Evolutionary conservation across 1,284 basidiomycete species (phyloP).

Genomic region (Microbotryomycetes sp.): DNA sequence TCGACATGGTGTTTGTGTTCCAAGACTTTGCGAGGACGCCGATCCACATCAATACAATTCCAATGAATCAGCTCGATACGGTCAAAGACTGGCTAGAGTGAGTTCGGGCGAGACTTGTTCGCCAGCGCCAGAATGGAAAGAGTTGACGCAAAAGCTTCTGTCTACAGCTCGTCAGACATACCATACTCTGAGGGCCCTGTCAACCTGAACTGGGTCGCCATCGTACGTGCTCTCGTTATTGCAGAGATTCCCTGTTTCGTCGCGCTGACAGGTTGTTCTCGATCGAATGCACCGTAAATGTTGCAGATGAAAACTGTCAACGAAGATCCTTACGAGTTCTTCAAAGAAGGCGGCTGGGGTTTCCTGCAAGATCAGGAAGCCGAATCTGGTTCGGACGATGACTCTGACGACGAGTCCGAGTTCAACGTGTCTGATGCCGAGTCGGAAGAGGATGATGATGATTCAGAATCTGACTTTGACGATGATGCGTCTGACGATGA

Average conservation of each 20-base stretch:
- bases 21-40: slow-evolving; percentile 90
- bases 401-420: slow-evolving; percentile 39
- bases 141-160: too few relatives aligned
- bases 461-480: not conserved
- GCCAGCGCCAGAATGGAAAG: too few relatives aligned
- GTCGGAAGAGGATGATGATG: not conserved
- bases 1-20: slow-evolving; percentile 94
- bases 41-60: slow-evolving; percentile 91
- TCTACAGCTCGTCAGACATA: slow-evolving; percentile 83
- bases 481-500: slow-evolving; percentile 2
- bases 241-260: not conserved
- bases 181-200: slow-evolving; percentile 92
- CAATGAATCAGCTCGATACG: slow-evolving; percentile 80
- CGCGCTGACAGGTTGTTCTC: too few relatives aligned
- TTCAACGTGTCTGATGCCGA: slow-evolving; percentile 22
- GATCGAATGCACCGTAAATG: not conserved
- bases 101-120: slow-evolving; percentile 41
- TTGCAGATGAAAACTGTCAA: slow-evolving; percentile 57
- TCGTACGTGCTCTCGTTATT: slow-evolving; percentile 61
- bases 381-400: slow-evolving; percentile 38
- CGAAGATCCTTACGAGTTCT: slow-evolving; percentile 92
- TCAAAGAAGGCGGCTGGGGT: slow-evolving; percentile 89
- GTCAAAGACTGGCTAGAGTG: slow-evolving; percentile 98
- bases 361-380: slow-evolving; percentile 72
- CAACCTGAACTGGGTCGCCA: slow-evolving; percentile 95